Evolutionary conservation across 306 rosid species (phyloP).

Genomic region (Acacia melanoxylon): DNA sequence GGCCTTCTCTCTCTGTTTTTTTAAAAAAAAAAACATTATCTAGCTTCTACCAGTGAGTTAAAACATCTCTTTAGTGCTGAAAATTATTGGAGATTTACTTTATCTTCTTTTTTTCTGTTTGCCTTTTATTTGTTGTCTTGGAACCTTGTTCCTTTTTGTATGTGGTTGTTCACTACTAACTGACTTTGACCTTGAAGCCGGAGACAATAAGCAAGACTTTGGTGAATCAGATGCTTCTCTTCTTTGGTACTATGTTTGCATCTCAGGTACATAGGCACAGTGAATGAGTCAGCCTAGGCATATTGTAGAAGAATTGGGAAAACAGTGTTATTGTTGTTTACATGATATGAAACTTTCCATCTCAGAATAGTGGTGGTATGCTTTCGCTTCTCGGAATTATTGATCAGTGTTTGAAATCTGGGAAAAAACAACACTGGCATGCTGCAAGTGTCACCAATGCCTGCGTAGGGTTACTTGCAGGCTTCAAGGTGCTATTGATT

Average conservation of each 20-base stretch:
- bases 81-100: slow-evolving; percentile 15
- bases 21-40: no score
- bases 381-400: slow-evolving; percentile 79
- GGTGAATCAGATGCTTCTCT: slow-evolving; percentile 98
- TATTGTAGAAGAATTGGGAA: slow-evolving; percentile 25
- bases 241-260: slow-evolving; percentile 87
- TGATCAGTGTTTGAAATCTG: slow-evolving; percentile 93
- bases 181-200: slow-evolving; percentile 69
- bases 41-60: not conserved
- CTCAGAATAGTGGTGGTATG: slow-evolving; percentile 87
- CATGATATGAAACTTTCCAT: slow-evolving; percentile 33
- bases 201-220: slow-evolving; percentile 89
- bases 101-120: slow-evolving; percentile 7
- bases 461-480: slow-evolving; percentile 90
- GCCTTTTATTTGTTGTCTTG: slow-evolving; percentile 4
- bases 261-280: slow-evolving; percentile 67
- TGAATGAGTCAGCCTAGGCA: slow-evolving; percentile 10
- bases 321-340: slow-evolving; percentile 32
- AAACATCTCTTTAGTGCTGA: slow-evolving; percentile 9
- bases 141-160: slow-evolving; percentile 12
- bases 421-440: slow-evolving; percentile 89
- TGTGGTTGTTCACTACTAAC: slow-evolving; percentile 38
- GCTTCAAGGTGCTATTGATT: slow-evolving; percentile 70
- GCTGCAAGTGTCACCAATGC: slow-evolving; percentile 83
- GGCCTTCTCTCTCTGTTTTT: not conserved